Evolutionary conservation across 2,329 filamentous ascomycete species (phyloP).

Genomic region (Aspergillus neoniger): DNA sequence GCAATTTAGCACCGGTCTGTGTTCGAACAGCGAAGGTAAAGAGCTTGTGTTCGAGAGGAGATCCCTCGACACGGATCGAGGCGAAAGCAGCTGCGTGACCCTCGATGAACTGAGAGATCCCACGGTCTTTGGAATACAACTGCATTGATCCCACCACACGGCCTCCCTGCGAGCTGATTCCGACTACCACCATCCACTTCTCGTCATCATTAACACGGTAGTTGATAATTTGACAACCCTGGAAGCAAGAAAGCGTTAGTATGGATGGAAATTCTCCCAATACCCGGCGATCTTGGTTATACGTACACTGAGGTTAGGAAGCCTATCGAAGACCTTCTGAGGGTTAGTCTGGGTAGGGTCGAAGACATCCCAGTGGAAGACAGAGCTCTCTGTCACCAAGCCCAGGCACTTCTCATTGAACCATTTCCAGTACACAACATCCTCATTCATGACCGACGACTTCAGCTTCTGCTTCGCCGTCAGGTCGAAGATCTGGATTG

Average conservation of each 20-base stretch:
- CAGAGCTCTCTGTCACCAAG: conserved; percentile 83
- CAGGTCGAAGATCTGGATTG: conserved; percentile 96
- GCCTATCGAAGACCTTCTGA: conserved; percentile 91
- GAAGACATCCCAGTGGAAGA: conserved; percentile 98
- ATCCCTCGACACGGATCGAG: conserved; percentile 83
- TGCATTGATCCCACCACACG: conserved; percentile 96
- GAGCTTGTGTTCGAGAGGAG: conserved; percentile 85
- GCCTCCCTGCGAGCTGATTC: conserved; percentile 89
- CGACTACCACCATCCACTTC: conserved; percentile 98
- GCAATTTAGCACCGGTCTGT: conserved; percentile 86
- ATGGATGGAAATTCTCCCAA: not conserved
- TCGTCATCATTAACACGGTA: conserved; percentile 94
- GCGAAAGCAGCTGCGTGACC: conserved; percentile 95
- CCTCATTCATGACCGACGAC: conserved; percentile 93
- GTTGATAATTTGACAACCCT: conserved; percentile 99
- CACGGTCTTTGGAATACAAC: conserved; percentile 91
- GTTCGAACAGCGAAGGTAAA: conserved; percentile 96
- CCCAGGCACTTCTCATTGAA: conserved; percentile 86
- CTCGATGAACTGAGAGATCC: conserved; percentile 97
- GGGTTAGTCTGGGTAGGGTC: conserved; percentile 76
- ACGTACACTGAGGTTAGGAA: conserved; percentile 81
- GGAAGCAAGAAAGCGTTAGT: conserved; percentile 16
- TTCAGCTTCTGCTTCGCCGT: conserved; percentile 93
- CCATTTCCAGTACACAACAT: conserved; percentile 99
- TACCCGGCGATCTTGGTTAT: not conserved